Evolutionary conservation across 441 rosid species (phyloP).

Genomic region (Croton setiger): DNA sequence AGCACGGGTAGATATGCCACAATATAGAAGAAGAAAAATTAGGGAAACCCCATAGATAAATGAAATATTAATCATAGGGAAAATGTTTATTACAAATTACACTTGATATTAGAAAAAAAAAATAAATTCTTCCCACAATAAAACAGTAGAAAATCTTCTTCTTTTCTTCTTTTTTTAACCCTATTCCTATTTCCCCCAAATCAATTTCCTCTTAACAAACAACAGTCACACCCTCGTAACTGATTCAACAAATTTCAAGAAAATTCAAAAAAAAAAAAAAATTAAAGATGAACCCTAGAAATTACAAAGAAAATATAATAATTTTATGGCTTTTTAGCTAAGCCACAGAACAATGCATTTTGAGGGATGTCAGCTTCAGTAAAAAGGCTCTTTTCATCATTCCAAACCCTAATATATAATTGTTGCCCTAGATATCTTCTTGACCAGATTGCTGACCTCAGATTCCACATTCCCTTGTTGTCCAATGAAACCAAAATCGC

Average conservation of each 20-base stretch:
- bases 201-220: background rate
- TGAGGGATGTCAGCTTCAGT: conserved; percentile 40
- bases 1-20: too few species aligned
- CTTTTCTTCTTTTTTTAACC: background rate
- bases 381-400: conserved; percentile 30
- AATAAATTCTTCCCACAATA: background rate
- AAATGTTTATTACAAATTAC: conserved; percentile 10
- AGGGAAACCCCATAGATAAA: background rate
- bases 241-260: conserved; percentile 14
- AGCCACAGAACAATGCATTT: conserved; percentile 44
- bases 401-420: conserved; percentile 47
- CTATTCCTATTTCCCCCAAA: conserved; percentile 16
- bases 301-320: background rate
- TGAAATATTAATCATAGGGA: background rate
- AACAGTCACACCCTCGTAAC: conserved; percentile 52
- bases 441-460: conserved; percentile 52
- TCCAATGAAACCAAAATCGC: conserved; percentile 46
- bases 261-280: background rate
- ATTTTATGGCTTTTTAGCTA: conserved; percentile 30
- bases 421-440: conserved; percentile 54
- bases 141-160: background rate
- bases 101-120: conserved; percentile 6
- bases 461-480: conserved; percentile 64
- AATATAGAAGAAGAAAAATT: background rate
- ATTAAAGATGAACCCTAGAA: background rate